Evolutionary conservation across 331 rosid species (phyloP).

Genomic region (Erythrophleum ivorense): DNA sequence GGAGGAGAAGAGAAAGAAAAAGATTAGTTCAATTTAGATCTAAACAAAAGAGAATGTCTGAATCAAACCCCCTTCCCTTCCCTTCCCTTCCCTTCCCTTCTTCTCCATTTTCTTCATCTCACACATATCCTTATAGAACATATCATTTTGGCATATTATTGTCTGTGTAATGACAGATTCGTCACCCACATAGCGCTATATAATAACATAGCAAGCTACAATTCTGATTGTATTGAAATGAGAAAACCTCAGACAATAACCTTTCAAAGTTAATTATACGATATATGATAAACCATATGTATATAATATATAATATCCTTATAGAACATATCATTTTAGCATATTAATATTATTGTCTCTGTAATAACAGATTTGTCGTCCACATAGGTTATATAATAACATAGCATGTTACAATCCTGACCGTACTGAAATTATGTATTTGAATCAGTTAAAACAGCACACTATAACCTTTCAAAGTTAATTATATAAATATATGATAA

Average conservation of each 20-base stretch:
- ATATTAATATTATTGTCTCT: slow-evolving; percentile 11
- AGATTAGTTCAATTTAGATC: not conserved
- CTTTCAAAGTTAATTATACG: slow-evolving; percentile 16
- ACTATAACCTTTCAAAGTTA: slow-evolving; percentile 20
- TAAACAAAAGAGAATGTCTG: not conserved
- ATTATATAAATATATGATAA: slow-evolving; percentile 15
- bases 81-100: not conserved
- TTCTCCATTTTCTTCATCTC: not conserved
- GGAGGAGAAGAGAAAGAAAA: not conserved
- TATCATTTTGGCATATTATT: slow-evolving; percentile 14
- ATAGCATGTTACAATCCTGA: slow-evolving; percentile 21
- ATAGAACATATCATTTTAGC: slow-evolving; percentile 10
- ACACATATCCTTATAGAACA: not conserved
- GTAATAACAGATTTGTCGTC: slow-evolving; percentile 25
- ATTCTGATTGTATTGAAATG: not conserved
- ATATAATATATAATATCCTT: too few relatives aligned
- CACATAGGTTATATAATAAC: slow-evolving; percentile 6
- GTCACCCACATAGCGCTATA: slow-evolving; percentile 21
- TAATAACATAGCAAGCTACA: slow-evolving; percentile 1
- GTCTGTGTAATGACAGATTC: slow-evolving; percentile 15
- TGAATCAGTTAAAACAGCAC: slow-evolving; percentile 8
- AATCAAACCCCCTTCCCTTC: not conserved
- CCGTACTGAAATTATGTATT: not conserved
- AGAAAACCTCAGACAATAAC: slow-evolving; percentile 8
- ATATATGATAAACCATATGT: slow-evolving; percentile 5